A percentile compares a stretch with the other conserved stretches of the same genome.
phyloP scores from a whole-genome alignment of 2,329 filamentous ascomycete species.

The Botryosphaeria agaves region DNA sequence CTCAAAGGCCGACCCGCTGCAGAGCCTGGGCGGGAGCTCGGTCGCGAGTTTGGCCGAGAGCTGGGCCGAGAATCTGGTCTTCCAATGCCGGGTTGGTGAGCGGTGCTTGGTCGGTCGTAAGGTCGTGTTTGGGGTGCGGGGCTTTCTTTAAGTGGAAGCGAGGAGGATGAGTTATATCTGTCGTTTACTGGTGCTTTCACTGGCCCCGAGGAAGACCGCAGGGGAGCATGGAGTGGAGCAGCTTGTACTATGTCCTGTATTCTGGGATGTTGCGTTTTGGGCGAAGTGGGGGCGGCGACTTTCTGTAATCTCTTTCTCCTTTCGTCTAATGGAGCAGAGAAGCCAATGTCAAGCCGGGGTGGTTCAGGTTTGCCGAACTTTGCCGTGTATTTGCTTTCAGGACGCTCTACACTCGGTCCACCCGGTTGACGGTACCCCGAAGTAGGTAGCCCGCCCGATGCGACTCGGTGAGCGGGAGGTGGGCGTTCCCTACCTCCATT shows the following conservation, averaged over 20 bases:
- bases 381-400: slow-evolving; percentile 17
- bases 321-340: slow-evolving; percentile 24
- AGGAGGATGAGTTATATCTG: too few relatives aligned
- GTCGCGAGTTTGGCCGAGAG: slow-evolving; percentile 7
- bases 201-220: too few relatives aligned
- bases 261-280: slow-evolving; percentile 13
- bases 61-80: slow-evolving; percentile 4
- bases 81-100: slow-evolving; percentile 6
- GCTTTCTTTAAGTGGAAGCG: too few relatives aligned
- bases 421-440: slow-evolving; percentile 17
- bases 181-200: too few relatives aligned
- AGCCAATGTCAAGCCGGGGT: slow-evolving; percentile 20
- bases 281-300: slow-evolving; percentile 11
- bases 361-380: slow-evolving; percentile 21
- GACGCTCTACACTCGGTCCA: slow-evolving; percentile 18
- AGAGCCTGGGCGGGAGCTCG: slow-evolving; percentile 9
- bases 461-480: slow-evolving; percentile 9
- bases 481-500: slow-evolving; percentile 15
- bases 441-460: slow-evolving; percentile 11
- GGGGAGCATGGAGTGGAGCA: too few relatives aligned
- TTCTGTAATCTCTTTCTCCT: slow-evolving; percentile 25
- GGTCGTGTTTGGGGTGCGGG: too few relatives aligned
- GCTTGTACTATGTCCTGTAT: too few relatives aligned
- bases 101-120: slow-evolving; percentile 11
- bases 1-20: slow-evolving; percentile 12